A percentile compares a stretch with the other conserved stretches of the same genome.
Evolutionary conservation across 768 basidiomycete species (phyloP).

Genomic region (Termitomyces sp.): DNA sequence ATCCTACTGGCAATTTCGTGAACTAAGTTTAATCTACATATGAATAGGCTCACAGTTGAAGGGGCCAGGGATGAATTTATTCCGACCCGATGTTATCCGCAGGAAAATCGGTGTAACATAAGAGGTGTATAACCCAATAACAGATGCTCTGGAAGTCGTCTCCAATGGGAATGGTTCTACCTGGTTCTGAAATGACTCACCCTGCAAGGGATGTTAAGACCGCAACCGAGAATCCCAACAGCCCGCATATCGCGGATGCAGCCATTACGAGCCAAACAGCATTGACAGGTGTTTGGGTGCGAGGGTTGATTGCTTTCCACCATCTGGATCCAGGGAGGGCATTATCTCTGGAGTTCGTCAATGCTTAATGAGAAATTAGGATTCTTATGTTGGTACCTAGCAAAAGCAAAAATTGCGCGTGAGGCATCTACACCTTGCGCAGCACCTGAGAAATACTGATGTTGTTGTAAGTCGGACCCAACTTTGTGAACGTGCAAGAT

Average conservation of each 20-base stretch:
- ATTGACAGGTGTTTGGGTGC: conserved; percentile 65
- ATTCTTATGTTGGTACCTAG: background rate
- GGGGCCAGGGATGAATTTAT: conserved; percentile 47
- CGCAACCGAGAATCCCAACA: conserved; percentile 59
- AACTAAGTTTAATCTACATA: background rate
- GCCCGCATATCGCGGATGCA: conserved; percentile 48
- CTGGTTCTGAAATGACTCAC: background rate
- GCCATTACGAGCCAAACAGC: conserved; percentile 73
- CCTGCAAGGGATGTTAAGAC: conserved; percentile 45
- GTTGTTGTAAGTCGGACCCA: background rate
- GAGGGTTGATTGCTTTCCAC: conserved; percentile 57
- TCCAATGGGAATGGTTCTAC: background rate
- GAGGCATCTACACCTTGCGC: background rate
- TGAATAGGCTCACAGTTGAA: background rate
- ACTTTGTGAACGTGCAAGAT: background rate
- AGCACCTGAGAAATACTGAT: background rate
- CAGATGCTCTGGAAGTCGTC: conserved; percentile 49
- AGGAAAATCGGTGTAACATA: conserved; percentile 67
- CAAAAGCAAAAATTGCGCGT: conserved; percentile 1
- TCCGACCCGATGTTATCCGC: conserved; percentile 61
- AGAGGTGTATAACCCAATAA: conserved; percentile 65
- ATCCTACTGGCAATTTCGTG: background rate
- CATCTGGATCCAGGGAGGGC: conserved; percentile 67
- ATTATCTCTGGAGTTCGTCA: conserved; percentile 40
- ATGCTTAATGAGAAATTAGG: background rate